Conservation (phyloP, 2,329 filamentous ascomycete species). For the Penicillium crustosum region DNA sequence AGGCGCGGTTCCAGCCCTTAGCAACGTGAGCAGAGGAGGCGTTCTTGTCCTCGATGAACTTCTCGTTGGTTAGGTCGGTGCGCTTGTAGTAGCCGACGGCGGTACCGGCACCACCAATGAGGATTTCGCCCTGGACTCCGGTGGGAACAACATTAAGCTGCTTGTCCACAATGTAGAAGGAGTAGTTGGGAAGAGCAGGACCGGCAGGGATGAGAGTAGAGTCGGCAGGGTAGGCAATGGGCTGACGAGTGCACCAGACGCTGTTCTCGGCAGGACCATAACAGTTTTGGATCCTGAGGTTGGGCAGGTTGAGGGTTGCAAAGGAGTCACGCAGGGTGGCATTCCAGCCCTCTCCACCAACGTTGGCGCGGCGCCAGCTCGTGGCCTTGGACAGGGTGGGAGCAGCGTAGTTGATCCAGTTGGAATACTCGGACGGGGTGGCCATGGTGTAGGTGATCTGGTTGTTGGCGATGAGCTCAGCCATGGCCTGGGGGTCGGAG, state of each 20-base stretch:
- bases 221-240: neutral
- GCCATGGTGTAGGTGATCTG: neutral
- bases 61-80: neutral
- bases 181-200: neutral
- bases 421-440: neutral
- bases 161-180: neutral
- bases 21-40: neutral
- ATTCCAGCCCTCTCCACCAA: neutral
- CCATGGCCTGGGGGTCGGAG: neutral
- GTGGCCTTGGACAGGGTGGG: neutral
- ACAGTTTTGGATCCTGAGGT: neutral
- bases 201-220: neutral
- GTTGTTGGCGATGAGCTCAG: neutral
- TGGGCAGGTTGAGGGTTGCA: neutral
- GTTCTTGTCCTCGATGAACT: neutral
- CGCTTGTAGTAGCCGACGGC: neutral
- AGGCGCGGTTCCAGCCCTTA: neutral
- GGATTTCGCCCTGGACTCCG: neutral
- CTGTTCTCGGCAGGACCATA: neutral
- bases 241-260: neutral
- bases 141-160: neutral
- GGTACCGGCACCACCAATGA: neutral
- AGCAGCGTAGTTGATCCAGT: neutral
- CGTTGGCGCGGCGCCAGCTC: neutral
- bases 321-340: neutral